phyloP scores from a whole-genome alignment of 768 basidiomycete species.

The Lyophyllum semitale region DNA sequence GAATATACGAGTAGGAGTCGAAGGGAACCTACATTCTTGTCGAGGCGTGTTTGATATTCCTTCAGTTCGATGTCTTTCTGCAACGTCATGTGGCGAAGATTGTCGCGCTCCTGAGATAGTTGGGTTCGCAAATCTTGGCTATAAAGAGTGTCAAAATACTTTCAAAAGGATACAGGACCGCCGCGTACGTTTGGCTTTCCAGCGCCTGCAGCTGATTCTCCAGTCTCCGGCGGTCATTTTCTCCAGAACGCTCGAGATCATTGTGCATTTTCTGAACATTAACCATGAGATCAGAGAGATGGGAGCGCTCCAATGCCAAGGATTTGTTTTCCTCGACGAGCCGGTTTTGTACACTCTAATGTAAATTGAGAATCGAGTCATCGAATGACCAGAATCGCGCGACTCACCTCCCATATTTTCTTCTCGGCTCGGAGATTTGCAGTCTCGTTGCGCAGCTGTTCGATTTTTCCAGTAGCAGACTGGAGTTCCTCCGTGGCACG shows the following conservation, averaged over 20 bases:
- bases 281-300: conserved; percentile 83
- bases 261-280: conserved; percentile 91
- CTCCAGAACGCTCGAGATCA: conserved; percentile 81
- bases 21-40: conserved; percentile 58
- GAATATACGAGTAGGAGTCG: neutral
- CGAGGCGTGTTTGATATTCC: conserved; percentile 72
- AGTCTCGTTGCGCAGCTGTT: conserved; percentile 81
- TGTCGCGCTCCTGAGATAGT: conserved; percentile 74
- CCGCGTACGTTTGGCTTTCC: conserved; percentile 73
- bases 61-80: conserved; percentile 82
- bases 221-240: conserved; percentile 79
- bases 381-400: neutral
- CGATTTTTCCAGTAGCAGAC: conserved; percentile 57
- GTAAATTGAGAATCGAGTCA: conserved; percentile 11
- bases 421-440: conserved; percentile 93
- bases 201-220: conserved; percentile 80
- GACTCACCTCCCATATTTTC: conserved; percentile 84
- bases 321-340: conserved; percentile 85
- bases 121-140: conserved; percentile 78
- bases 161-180: neutral
- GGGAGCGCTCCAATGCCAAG: conserved; percentile 78
- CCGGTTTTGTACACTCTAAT: conserved; percentile 74
- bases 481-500: conserved; percentile 70
- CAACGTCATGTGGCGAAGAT: conserved; percentile 67
- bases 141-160: neutral